Percentiles rank a stretch among this genome's conserved stretches.
These are phyloP conservation scores for Sporothrix euskadiensis DNA, from an alignment of 2,329 filamentous ascomycete genomes.

Conservation along the genomic window DNA sequence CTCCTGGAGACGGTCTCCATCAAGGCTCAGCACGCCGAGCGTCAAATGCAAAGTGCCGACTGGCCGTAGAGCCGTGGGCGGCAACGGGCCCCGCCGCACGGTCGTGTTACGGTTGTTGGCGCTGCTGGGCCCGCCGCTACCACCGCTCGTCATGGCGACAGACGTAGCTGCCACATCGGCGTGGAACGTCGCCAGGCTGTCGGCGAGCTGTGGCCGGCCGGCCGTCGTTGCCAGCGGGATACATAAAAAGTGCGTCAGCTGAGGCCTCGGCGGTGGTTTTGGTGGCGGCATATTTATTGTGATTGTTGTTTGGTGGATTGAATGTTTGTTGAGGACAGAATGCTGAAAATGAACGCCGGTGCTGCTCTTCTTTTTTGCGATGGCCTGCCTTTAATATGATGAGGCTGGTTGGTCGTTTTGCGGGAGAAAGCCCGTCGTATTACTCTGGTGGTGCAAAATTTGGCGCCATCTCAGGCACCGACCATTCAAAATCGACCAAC, in stretches of 20 bases:
- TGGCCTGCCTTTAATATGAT: background rate
- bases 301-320: background rate
- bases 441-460: background rate
- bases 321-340: background rate
- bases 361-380: background rate
- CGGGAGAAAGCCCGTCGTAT: background rate
- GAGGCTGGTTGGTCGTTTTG: background rate
- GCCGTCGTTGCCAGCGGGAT: constrained; percentile 65
- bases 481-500: background rate
- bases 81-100: constrained; percentile 46
- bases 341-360: background rate
- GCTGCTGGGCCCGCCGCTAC: constrained; percentile 36
- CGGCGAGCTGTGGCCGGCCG: constrained; percentile 66
- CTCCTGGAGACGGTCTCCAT: constrained; percentile 45
- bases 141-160: constrained; percentile 33
- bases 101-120: constrained; percentile 34
- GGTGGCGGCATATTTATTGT: background rate
- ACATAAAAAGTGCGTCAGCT: constrained; percentile 70
- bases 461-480: background rate
- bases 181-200: constrained; percentile 61
- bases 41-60: constrained; percentile 82
- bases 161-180: constrained; percentile 53
- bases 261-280: constrained; percentile 25
- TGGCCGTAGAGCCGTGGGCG: constrained; percentile 69
- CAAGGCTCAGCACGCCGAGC: constrained; percentile 79